A percentile compares a stretch with the other conserved stretches of the same genome.
These are phyloP conservation scores for Neohortaea acidophila DNA, from an alignment of 495 filamentous ascomycete genomes.

Conservation along the genomic window DNA sequence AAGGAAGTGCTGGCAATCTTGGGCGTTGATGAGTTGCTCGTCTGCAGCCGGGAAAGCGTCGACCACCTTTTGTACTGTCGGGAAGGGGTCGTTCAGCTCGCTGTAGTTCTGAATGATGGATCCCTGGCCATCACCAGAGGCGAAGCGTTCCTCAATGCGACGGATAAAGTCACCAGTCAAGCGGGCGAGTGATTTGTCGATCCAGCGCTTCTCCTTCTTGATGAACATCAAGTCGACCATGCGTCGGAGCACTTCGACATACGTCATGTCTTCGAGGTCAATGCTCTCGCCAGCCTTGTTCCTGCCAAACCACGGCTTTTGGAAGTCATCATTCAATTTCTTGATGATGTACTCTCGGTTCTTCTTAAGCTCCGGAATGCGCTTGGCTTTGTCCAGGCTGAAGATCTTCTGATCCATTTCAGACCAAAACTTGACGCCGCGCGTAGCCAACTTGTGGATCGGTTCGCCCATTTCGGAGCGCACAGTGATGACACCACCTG, in stretches of 20 bases:
- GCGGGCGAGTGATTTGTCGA: constrained; percentile 65
- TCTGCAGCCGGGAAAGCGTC: constrained; percentile 68
- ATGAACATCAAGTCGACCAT: constrained; percentile 97
- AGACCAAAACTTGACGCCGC: constrained; percentile 88
- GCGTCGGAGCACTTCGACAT: constrained; percentile 75
- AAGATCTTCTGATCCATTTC: constrained; percentile 98
- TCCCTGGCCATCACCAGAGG: constrained; percentile 43
- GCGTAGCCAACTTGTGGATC: constrained; percentile 93
- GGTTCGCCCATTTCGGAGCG: constrained; percentile 98
- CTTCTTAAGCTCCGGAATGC: constrained; percentile 81
- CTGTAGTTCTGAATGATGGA: constrained; percentile 74
- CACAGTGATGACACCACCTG: constrained; percentile 93
- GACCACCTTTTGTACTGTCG: constrained; percentile 62
- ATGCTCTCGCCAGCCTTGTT: constrained; percentile 71
- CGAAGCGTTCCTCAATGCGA: constrained; percentile 88
- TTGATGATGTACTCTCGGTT: constrained; percentile 88
- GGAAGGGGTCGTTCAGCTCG: constrained; percentile 71
- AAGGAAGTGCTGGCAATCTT: constrained; percentile 93
- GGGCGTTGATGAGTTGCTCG: constrained; percentile 86
- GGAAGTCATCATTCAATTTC: constrained; percentile 95
- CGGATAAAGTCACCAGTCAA: constrained; percentile 91
- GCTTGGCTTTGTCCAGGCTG: constrained; percentile 86
- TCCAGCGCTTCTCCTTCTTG: constrained; percentile 87
- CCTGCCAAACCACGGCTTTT: constrained; percentile 96
- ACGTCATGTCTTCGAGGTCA: constrained; percentile 97